Evolutionary conservation across 768 basidiomycete species (phyloP).

Genomic region (Gautieria morchelliformis): DNA sequence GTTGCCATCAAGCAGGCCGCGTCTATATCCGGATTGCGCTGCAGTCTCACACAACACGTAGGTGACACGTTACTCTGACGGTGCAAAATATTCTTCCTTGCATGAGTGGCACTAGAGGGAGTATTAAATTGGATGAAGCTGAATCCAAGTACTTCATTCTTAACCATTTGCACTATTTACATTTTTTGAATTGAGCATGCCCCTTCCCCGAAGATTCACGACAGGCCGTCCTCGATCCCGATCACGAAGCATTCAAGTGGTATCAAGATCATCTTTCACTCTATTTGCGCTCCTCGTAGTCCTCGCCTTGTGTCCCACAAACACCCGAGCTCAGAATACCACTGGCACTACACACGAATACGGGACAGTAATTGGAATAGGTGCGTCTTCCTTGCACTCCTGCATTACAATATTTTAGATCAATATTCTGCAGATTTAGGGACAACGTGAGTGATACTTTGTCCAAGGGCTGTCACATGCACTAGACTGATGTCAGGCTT

Average conservation of each 20-base stretch:
- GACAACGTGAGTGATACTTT: constrained; percentile 7
- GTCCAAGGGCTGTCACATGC: background rate
- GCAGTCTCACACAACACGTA: too few relatives aligned
- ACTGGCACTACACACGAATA: background rate
- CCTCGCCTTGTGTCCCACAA: constrained; percentile 4
- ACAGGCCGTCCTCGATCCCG: background rate
- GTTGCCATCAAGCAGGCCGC: too few relatives aligned
- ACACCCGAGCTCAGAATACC: background rate
- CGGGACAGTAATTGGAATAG: constrained; percentile 10
- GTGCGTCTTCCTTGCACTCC: background rate
- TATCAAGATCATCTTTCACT: background rate
- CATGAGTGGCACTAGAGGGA: too few relatives aligned
- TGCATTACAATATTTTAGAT: background rate
- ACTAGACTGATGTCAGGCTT: background rate
- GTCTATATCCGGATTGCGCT: too few relatives aligned
- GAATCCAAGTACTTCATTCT: background rate
- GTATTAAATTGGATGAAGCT: too few relatives aligned
- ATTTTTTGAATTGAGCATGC: background rate
- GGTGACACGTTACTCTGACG: too few relatives aligned
- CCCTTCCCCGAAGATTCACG: background rate
- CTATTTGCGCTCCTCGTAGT: constrained; percentile 3
- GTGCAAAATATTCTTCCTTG: too few relatives aligned
- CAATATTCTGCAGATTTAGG: constrained; percentile 5
- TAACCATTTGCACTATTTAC: background rate
- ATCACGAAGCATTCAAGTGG: background rate